phyloP scores from a whole-genome alignment of 805 yeast species.

The Myxozyma melibiosi region DNA sequence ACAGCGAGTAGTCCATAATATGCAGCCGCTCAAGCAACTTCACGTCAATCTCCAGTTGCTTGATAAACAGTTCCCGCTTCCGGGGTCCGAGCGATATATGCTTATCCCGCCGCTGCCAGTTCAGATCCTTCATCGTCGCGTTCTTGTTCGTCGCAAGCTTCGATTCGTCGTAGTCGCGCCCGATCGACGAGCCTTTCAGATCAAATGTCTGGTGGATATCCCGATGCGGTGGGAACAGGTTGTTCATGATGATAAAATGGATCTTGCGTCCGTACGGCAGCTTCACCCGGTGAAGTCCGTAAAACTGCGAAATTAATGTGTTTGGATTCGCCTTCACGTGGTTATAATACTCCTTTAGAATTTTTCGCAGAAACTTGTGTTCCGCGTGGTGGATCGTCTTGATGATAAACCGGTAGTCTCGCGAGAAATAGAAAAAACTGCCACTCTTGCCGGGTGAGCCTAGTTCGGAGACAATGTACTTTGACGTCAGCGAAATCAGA shows the following conservation, averaged over 20 bases:
- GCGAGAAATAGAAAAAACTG: slow-evolving; percentile 89
- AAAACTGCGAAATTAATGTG: slow-evolving; percentile 90
- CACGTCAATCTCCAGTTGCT: slow-evolving; percentile 78
- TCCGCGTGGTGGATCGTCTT: slow-evolving; percentile 94
- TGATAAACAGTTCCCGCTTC: slow-evolving; percentile 59
- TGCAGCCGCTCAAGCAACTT: slow-evolving; percentile 68
- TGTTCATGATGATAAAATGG: slow-evolving; percentile 95
- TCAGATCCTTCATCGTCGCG: slow-evolving; percentile 74
- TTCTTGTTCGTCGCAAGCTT: slow-evolving; percentile 36
- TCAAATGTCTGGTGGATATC: slow-evolving; percentile 86
- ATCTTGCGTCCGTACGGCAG: slow-evolving; percentile 82
- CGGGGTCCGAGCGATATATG: slow-evolving; percentile 74
- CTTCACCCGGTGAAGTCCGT: slow-evolving; percentile 91
- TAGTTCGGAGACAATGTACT: slow-evolving; percentile 85
- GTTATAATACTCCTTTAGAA: slow-evolving; percentile 71
- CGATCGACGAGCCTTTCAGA: slow-evolving; percentile 89
- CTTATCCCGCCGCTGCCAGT: slow-evolving; percentile 74
- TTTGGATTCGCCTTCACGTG: slow-evolving; percentile 85
- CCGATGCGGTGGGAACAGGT: slow-evolving; percentile 89
- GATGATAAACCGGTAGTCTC: slow-evolving; percentile 91
- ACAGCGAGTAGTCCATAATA: slow-evolving; percentile 93
- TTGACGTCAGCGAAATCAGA: slow-evolving; percentile 86
- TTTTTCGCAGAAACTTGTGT: slow-evolving; percentile 76
- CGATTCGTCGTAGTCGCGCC: slow-evolving; percentile 45
- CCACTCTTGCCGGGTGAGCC: slow-evolving; percentile 98